A percentile compares a stretch with the other conserved stretches of the same genome.
These are phyloP conservation scores for Parachlorella kessleri DNA, from an alignment of 139 green algal genomes.

Conservation along the genomic window DNA sequence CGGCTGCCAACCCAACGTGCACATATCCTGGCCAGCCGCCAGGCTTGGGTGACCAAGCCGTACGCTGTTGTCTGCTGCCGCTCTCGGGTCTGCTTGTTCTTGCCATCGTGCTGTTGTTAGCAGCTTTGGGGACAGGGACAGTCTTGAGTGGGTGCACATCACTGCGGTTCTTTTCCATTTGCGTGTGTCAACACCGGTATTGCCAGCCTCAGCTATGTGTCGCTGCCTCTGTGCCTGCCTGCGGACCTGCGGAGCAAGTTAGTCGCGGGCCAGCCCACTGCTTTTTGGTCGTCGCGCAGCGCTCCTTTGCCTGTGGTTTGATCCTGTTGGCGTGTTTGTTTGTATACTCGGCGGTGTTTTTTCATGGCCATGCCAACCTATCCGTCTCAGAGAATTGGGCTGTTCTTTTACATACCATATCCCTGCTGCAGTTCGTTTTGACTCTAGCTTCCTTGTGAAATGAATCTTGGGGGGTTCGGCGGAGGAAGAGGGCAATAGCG, in stretches of 20 bases:
- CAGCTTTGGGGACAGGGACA: too few relatives aligned
- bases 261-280: not conserved
- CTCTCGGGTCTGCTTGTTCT: too few relatives aligned
- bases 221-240: not conserved
- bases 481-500: not conserved
- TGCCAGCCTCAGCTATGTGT: not conserved
- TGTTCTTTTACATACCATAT: not conserved
- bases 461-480: not conserved
- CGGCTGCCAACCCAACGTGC: too few relatives aligned
- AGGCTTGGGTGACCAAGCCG: too few relatives aligned
- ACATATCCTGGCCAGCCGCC: too few relatives aligned
- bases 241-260: not conserved
- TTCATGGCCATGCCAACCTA: not conserved
- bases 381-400: not conserved
- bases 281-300: too few relatives aligned
- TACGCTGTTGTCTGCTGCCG: too few relatives aligned
- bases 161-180: too few relatives aligned
- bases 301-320: not conserved
- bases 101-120: too few relatives aligned
- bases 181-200: too few relatives aligned
- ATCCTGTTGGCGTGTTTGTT: not conserved
- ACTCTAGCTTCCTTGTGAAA: not conserved
- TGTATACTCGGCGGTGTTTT: not conserved
- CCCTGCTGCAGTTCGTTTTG: not conserved
- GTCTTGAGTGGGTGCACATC: too few relatives aligned